A percentile compares a stretch with the other conserved stretches of the same genome.
Conservation (phyloP, 2,329 filamentous ascomycete genomes). For the Fusarium sp. region DNA sequence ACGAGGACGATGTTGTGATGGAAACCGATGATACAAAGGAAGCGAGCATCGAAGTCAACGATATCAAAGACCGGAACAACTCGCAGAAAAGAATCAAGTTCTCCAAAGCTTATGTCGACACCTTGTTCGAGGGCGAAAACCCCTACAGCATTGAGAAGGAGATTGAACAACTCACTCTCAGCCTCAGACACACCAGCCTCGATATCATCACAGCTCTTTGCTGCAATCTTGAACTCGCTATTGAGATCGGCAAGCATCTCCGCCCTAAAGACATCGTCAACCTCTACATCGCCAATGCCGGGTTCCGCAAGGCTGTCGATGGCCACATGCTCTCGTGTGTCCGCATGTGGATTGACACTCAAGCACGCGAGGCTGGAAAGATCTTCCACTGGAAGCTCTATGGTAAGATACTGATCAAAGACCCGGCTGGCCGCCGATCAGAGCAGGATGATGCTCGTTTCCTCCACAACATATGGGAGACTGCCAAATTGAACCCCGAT, state of each 20-base stretch:
- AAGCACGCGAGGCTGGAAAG: constrained; percentile 68
- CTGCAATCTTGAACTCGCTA: constrained; percentile 65
- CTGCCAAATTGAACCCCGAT: constrained; percentile 20
- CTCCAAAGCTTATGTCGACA: constrained; percentile 44
- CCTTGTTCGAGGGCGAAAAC: constrained; percentile 51
- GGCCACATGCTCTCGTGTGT: constrained; percentile 72
- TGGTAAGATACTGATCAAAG: constrained; percentile 68
- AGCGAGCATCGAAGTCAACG: constrained; percentile 23
- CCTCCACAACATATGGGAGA: constrained; percentile 22
- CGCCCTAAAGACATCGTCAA: constrained; percentile 70
- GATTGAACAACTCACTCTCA: constrained; percentile 38
- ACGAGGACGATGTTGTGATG: background rate
- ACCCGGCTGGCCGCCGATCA: constrained; percentile 68
- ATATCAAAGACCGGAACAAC: constrained; percentile 24
- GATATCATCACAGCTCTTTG: constrained; percentile 63
- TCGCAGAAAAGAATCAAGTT: constrained; percentile 52
- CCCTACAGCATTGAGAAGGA: constrained; percentile 47
- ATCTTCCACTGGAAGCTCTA: constrained; percentile 77
- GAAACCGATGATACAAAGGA: constrained; percentile 7
- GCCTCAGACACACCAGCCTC: constrained; percentile 49
- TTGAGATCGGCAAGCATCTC: constrained; percentile 70
- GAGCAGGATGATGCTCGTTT: constrained; percentile 23
- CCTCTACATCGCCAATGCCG: constrained; percentile 75
- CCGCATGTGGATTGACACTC: constrained; percentile 66
- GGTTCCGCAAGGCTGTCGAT: constrained; percentile 74